A percentile compares a stretch with the other conserved stretches of the same genome.
Conservation (phyloP, 1,284 basidiomycete species). For the Tremellales sp. region DNA sequence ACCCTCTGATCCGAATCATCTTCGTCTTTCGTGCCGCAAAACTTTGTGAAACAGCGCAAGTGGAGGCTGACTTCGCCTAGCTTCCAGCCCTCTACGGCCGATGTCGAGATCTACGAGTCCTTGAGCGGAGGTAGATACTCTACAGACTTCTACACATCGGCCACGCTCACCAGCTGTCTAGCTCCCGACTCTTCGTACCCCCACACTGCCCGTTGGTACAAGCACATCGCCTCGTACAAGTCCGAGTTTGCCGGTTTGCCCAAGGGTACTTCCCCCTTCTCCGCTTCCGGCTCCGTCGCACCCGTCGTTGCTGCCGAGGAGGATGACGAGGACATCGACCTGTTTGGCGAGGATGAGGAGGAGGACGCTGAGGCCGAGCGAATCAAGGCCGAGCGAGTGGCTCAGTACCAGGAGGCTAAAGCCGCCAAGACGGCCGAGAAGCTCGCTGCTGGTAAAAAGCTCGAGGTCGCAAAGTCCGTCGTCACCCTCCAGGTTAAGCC, state of each 20-base stretch:
- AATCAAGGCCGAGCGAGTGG: slow-evolving; percentile 92
- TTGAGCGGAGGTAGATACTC: slow-evolving; percentile 29
- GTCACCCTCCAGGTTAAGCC: slow-evolving; percentile 93
- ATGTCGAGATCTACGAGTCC: slow-evolving; percentile 88
- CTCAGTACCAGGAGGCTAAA: slow-evolving; percentile 90
- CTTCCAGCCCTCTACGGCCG: slow-evolving; percentile 91
- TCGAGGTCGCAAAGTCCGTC: slow-evolving; percentile 69
- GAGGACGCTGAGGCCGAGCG: slow-evolving; percentile 84
- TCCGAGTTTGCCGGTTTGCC: slow-evolving; percentile 73
- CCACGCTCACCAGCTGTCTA: slow-evolving; percentile 50
- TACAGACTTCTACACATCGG: background rate
- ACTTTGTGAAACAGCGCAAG: slow-evolving; percentile 17
- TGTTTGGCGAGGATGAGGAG: slow-evolving; percentile 73
- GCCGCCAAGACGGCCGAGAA: slow-evolving; percentile 69
- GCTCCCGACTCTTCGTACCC: slow-evolving; percentile 68
- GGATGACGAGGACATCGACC: slow-evolving; percentile 86
- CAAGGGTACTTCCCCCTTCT: slow-evolving; percentile 77
- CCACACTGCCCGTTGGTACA: slow-evolving; percentile 88
- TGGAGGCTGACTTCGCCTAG: slow-evolving; percentile 55
- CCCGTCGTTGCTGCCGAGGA: slow-evolving; percentile 55
- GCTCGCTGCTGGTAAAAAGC: slow-evolving; percentile 58
- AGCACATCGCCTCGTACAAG: slow-evolving; percentile 82
- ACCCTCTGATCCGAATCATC: slow-evolving; percentile 67
- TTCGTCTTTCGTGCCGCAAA: slow-evolving; percentile 9
- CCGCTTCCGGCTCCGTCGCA: slow-evolving; percentile 56